Evolutionary conservation across 768 basidiomycete species (phyloP).

Genomic region (Mycena polygramma): DNA sequence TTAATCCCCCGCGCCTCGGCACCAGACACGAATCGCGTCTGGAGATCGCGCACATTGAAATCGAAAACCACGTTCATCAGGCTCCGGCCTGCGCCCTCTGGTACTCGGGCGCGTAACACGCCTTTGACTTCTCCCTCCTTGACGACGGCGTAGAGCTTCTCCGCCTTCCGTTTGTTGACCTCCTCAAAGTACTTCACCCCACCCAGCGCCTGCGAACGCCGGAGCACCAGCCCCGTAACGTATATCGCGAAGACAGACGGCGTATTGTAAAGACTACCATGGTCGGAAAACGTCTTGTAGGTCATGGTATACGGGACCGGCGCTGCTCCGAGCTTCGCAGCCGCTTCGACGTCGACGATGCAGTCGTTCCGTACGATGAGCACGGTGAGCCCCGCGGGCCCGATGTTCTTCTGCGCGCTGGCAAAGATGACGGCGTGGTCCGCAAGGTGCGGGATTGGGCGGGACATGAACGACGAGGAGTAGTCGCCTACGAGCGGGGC

Average conservation of each 20-base stretch:
- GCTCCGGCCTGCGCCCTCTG: slow-evolving; percentile 63
- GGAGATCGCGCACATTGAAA: slow-evolving; percentile 73
- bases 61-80: slow-evolving; percentile 97
- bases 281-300: slow-evolving; percentile 86
- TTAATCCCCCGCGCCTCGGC: slow-evolving; percentile 86
- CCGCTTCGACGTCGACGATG: slow-evolving; percentile 88
- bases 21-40: slow-evolving; percentile 82
- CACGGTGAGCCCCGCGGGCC: slow-evolving; percentile 93
- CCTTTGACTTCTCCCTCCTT: neutral
- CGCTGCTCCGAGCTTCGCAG: slow-evolving; percentile 75
- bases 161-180: neutral
- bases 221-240: slow-evolving; percentile 87
- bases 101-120: neutral
- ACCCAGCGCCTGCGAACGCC: slow-evolving; percentile 73
- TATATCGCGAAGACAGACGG: slow-evolving; percentile 94
- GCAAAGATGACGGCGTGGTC: slow-evolving; percentile 97
- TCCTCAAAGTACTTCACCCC: slow-evolving; percentile 61
- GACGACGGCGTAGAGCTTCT: neutral
- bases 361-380: slow-evolving; percentile 95
- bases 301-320: slow-evolving; percentile 84
- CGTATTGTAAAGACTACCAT: slow-evolving; percentile 89
- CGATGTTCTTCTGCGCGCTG: slow-evolving; percentile 98
- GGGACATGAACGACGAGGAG: slow-evolving; percentile 96
- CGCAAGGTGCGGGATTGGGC: slow-evolving; percentile 88
- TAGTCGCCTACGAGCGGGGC: slow-evolving; percentile 94